phyloP scores from a whole-genome alignment of 2,329 filamentous ascomycete species.

The Phialophora chinensis region DNA sequence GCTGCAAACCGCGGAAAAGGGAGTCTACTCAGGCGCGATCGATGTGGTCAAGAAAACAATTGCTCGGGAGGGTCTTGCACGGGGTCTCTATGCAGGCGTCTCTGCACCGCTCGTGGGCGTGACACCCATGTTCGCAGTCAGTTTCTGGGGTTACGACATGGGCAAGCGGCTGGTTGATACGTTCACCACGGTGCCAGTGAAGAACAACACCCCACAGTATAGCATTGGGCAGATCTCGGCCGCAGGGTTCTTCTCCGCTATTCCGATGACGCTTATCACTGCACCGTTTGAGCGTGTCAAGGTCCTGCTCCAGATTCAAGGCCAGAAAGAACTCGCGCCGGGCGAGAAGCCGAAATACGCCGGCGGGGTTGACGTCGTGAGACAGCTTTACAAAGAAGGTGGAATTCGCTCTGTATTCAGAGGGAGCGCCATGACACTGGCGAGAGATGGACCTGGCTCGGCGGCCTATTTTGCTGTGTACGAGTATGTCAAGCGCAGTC shows the following conservation, averaged over 20 bases:
- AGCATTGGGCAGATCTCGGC: conserved; percentile 85
- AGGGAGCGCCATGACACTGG: conserved; percentile 86
- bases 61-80: conserved; percentile 78
- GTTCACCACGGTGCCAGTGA: conserved; percentile 66
- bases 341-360: conserved; percentile 93
- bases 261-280: conserved; percentile 98
- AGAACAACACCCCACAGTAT: conserved; percentile 69
- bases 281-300: conserved; percentile 99
- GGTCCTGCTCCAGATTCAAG: conserved; percentile 96
- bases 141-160: conserved; percentile 87
- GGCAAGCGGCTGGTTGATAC: conserved; percentile 84
- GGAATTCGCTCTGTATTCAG: conserved; percentile 92
- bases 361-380: conserved; percentile 86
- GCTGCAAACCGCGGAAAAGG: conserved; percentile 92
- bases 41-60: conserved; percentile 91
- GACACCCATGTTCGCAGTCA: conserved; percentile 89
- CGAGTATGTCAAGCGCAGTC: conserved; percentile 86
- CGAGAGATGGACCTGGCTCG: conserved; percentile 88
- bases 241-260: conserved; percentile 95
- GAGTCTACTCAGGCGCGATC: conserved; percentile 86
- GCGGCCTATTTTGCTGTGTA: conserved; percentile 98
- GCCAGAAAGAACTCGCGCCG: conserved; percentile 80
- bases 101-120: conserved; percentile 93
- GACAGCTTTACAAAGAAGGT: conserved; percentile 89
- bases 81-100: conserved; percentile 93